phyloP scores from a whole-genome alignment of 805 yeast species.

The Ogataea corticis region DNA sequence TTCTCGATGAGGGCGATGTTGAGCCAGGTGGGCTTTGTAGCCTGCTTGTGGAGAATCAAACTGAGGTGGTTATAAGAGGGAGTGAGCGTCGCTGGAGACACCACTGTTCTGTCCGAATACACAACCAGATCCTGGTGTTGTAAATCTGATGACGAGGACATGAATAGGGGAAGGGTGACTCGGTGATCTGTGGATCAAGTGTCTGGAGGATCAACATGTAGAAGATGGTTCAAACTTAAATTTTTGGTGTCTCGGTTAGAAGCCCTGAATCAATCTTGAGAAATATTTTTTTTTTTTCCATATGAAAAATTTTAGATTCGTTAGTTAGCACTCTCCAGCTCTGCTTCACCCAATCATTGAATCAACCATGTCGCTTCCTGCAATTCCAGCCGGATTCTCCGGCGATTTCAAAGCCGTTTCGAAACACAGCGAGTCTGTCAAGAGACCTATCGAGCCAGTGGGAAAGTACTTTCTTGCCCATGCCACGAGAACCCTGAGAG shows the following conservation, averaged over 20 bases:
- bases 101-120: conserved; percentile 51
- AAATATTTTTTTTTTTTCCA: neutral
- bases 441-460: conserved; percentile 92
- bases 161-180: neutral
- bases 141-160: conserved; percentile 26
- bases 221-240: too few relatives aligned
- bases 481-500: conserved; percentile 92
- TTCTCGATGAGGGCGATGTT: conserved; percentile 55
- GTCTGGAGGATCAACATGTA: too few relatives aligned
- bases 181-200: too few relatives aligned
- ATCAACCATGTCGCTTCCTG: conserved; percentile 43
- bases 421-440: conserved; percentile 57
- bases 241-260: too few relatives aligned
- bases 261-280: too few relatives aligned
- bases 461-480: conserved; percentile 96
- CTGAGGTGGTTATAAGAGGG: conserved; percentile 30
- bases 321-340: neutral
- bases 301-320: too few relatives aligned
- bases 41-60: conserved; percentile 43
- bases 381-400: conserved; percentile 55
- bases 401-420: conserved; percentile 49
- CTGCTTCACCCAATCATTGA: neutral
- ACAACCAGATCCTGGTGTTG: conserved; percentile 62
- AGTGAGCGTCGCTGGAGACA: conserved; percentile 30
- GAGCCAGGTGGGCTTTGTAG: conserved; percentile 69